Evolutionary conservation across 1,284 basidiomycete genomes (phyloP), one percentile per base, ranked within the genome.

Genomic region (Fistulina hepatica): DNA sequence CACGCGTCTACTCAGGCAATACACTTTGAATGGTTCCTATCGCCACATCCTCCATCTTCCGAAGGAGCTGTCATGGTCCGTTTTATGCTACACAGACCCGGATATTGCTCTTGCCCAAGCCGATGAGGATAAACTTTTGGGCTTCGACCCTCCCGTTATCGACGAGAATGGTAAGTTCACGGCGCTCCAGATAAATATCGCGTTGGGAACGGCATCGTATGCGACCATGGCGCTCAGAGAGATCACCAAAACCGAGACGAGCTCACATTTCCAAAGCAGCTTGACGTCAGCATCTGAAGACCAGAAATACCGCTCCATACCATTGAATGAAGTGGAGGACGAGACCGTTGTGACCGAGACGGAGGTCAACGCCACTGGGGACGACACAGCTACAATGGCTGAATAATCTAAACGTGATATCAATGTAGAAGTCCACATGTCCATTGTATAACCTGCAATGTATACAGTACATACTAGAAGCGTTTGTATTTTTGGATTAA

Each of bases 171-270:
- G 88, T 32, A 82, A 76, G 50, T 93, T 92, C 58, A 64, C 78
- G 53, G 91, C 92, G 2, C 61, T 95, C 24, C 89, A 91, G 53
- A 75, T 95, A 40, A 63, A 76, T 34, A 61, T 94, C 41, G 75
- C 72, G 10, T 69, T 97, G 15, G 86, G 85, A 16, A 88, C 88
- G 3, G 82, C 86, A 2, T 83, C 88, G 3, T 97, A 94, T 58
- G 92, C 92, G 2, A 97, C 92, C 3, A 97, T 97, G 92, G 91
- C 91, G 4, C 58, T 97, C 45, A 75, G 92, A 32, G 90, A 94
- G 59, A 77, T 94, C 31, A 94, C 90, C 10, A 91, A 92, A 61
- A 84, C 82, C 26, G 89, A 93, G 52, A 95, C 91, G 9, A 88
- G 85, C 49, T 81, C 85, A 6, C 86, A 89, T 57, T 81, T 78